phyloP scores from a whole-genome alignment of 495 filamentous ascomycete genomes.

The Penicillium canescens region DNA sequence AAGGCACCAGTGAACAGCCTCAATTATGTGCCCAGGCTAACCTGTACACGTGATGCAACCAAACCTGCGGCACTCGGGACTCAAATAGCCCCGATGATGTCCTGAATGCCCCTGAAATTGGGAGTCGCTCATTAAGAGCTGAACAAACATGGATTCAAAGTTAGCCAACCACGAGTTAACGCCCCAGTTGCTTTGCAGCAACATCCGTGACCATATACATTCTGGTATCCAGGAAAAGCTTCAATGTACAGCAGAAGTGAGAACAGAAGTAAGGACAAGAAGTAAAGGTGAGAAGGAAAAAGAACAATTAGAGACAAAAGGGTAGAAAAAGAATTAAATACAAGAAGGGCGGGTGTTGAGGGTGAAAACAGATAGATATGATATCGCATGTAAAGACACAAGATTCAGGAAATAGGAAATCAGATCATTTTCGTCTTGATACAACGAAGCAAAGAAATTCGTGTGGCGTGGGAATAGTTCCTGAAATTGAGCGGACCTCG shows the following conservation, averaged over 20 bases:
- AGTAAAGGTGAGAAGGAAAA: background rate
- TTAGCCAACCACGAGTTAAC: slow-evolving; percentile 4
- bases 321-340: background rate
- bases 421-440: slow-evolving; percentile 3
- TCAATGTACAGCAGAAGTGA: slow-evolving; percentile 2
- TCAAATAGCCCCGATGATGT: background rate
- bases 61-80: slow-evolving; percentile 6
- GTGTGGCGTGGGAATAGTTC: slow-evolving; percentile 12
- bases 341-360: background rate
- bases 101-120: background rate
- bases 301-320: background rate
- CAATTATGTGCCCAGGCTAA: background rate
- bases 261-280: slow-evolving; percentile 7
- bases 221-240: slow-evolving; percentile 8
- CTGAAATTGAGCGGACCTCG: slow-evolving; percentile 17
- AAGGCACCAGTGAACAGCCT: too few relatives aligned
- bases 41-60: slow-evolving; percentile 12
- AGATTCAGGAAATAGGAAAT: background rate
- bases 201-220: slow-evolving; percentile 19
- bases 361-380: background rate
- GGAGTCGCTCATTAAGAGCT: background rate
- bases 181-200: slow-evolving; percentile 14
- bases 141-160: background rate
- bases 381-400: background rate
- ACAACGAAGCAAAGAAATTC: slow-evolving; percentile 14